Conservation (phyloP, 2,329 filamentous ascomycete genomes). For the Aspergillus brasiliensis region DNA sequence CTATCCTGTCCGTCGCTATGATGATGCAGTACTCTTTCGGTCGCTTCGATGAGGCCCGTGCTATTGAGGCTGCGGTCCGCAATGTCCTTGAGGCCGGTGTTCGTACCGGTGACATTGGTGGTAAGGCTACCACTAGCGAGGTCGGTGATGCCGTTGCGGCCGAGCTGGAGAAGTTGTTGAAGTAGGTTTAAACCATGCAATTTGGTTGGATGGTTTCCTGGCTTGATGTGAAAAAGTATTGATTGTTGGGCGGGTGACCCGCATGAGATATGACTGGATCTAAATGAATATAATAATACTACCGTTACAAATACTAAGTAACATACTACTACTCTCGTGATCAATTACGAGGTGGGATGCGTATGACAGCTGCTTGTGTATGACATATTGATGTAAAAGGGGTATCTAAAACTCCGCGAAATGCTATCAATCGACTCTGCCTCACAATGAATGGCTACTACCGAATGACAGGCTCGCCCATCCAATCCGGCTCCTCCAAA, state of each 20-base stretch:
- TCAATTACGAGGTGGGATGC: neutral
- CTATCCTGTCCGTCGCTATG: constrained; percentile 91
- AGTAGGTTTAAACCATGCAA: constrained; percentile 33
- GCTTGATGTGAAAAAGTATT: neutral
- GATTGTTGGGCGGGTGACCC: neutral
- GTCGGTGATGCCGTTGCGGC: constrained; percentile 81
- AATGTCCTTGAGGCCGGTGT: constrained; percentile 77
- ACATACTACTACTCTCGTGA: neutral
- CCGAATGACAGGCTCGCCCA: constrained; percentile 52
- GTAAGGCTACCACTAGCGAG: constrained; percentile 70
- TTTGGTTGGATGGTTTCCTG: neutral
- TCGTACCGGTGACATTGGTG: constrained; percentile 82
- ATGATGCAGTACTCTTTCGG: constrained; percentile 92
- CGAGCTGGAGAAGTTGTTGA: constrained; percentile 71
- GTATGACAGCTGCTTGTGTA: neutral
- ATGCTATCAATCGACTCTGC: neutral
- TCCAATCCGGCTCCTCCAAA: constrained; percentile 51
- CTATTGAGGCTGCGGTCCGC: constrained; percentile 79
- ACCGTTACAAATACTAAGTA: neutral
- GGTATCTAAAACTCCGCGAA: constrained; percentile 12
- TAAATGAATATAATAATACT: constrained; percentile 2
- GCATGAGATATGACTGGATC: constrained; percentile 3
- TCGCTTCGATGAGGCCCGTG: constrained; percentile 72
- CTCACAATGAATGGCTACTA: constrained; percentile 19
- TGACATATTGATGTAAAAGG: constrained; percentile 3